phyloP scores from a whole-genome alignment of 2,329 filamentous ascomycete species.

The Colletotrichum cordylinicola region DNA sequence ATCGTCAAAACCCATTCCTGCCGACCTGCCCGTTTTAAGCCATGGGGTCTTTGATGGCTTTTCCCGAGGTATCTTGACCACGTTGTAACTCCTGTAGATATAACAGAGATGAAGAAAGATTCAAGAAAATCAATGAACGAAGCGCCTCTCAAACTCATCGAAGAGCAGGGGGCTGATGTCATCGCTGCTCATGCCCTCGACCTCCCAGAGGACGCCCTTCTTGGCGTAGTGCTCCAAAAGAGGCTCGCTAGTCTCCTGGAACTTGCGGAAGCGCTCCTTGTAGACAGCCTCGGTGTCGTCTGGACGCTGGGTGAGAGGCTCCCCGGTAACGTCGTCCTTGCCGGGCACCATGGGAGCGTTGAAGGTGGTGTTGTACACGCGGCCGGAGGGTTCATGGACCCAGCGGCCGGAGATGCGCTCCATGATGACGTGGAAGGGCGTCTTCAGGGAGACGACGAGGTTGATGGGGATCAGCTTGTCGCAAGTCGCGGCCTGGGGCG shows the following conservation, averaged over 20 bases:
- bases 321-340: conserved; percentile 89
- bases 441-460: conserved; percentile 85
- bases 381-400: conserved; percentile 90
- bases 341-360: conserved; percentile 83
- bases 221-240: conserved; percentile 88
- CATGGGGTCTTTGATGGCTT: conserved; percentile 20
- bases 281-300: conserved; percentile 92
- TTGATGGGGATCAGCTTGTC: conserved; percentile 92
- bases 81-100: conserved; percentile 19
- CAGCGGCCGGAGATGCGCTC: conserved; percentile 90
- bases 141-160: conserved; percentile 80
- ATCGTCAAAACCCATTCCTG: not conserved
- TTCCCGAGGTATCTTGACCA: conserved; percentile 21
- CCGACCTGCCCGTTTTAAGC: conserved; percentile 17
- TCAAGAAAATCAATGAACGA: conserved; percentile 43
- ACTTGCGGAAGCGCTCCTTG: conserved; percentile 79
- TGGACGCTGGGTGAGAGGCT: conserved; percentile 78
- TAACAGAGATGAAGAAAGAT: not conserved
- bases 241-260: conserved; percentile 84
- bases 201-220: conserved; percentile 84
- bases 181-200: conserved; percentile 88
- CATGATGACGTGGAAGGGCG: conserved; percentile 85
- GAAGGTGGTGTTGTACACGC: conserved; percentile 95
- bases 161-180: conserved; percentile 94
- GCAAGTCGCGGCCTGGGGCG: conserved; percentile 77